phyloP scores from a whole-genome alignment of 2,329 filamentous ascomycete genomes.

The Aureobasidium sp. region DNA sequence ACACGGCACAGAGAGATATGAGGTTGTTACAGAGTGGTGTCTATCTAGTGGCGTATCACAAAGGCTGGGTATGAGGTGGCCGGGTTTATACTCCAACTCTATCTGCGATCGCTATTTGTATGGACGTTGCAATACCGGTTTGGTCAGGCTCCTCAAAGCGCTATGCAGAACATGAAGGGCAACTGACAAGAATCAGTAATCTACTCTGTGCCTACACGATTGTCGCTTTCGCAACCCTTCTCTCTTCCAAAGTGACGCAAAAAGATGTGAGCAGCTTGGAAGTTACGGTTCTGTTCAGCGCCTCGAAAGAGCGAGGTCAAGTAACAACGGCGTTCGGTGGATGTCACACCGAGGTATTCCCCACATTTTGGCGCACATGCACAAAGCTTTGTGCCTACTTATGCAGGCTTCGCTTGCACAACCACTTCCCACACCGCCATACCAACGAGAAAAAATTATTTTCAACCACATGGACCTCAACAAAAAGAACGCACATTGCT shows the following conservation, averaged over 20 bases:
- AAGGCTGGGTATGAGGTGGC: not conserved
- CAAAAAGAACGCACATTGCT: not conserved
- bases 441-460: not conserved
- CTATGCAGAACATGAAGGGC: not conserved
- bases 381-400: not conserved
- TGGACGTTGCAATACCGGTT: not conserved
- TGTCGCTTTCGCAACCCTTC: not conserved
- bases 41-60: not conserved
- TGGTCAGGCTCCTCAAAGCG: not conserved
- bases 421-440: not conserved
- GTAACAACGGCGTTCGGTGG: not conserved
- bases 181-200: not conserved
- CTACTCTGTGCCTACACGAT: not conserved
- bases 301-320: not conserved
- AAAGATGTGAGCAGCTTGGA: too few species aligned
- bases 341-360: not conserved
- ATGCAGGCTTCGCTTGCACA: not conserved
- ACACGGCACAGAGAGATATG: not conserved
- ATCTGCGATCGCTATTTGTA: not conserved
- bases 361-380: not conserved
- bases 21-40: not conserved
- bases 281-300: too few species aligned
- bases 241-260: too few species aligned
- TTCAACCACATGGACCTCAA: not conserved
- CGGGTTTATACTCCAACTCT: not conserved